Evolutionary conservation across 2,329 filamentous ascomycete species (phyloP).

Genomic region (Rhexocercosporidium sp.): DNA sequence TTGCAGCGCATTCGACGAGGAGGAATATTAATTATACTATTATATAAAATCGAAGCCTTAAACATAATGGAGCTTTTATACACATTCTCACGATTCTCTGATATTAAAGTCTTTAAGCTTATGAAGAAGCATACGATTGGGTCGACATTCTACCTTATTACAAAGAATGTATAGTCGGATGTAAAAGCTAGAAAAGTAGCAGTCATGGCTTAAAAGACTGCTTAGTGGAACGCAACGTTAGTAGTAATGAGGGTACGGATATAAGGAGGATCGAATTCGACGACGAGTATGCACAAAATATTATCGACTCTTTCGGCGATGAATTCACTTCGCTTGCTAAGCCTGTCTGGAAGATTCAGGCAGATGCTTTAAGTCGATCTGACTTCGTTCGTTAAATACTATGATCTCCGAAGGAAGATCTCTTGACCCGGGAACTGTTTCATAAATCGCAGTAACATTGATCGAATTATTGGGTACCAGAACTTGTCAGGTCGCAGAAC

Average conservation of each 20-base stretch:
- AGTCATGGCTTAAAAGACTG: conserved; percentile 14
- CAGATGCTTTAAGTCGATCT: conserved; percentile 17
- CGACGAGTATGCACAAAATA: conserved; percentile 11
- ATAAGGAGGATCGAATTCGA: conserved; percentile 1
- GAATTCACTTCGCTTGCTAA: conserved; percentile 16
- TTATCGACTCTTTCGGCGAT: conserved; percentile 25
- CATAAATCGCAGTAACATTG: neutral
- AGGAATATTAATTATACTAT: conserved; percentile 28
- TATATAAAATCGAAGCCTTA: conserved; percentile 27
- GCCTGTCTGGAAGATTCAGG: conserved; percentile 26
- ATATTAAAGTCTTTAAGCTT: conserved; percentile 28
- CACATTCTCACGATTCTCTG: conserved; percentile 21
- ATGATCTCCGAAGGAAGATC: neutral
- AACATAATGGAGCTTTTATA: conserved; percentile 26
- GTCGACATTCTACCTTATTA: conserved; percentile 31
- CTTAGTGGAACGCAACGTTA: conserved; percentile 29
- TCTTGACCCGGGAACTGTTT: neutral
- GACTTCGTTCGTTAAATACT: conserved; percentile 3
- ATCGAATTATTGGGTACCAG: neutral
- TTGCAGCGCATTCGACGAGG: conserved; percentile 28
- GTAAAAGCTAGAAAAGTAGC: conserved; percentile 12
- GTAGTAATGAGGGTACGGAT: conserved; percentile 20
- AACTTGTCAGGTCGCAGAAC: neutral
- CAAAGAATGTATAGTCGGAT: conserved; percentile 28
- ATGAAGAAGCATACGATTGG: conserved; percentile 25